phyloP scores from a whole-genome alignment of 2,329 filamentous ascomycete genomes.

The Alternaria hordeiaustralica region DNA sequence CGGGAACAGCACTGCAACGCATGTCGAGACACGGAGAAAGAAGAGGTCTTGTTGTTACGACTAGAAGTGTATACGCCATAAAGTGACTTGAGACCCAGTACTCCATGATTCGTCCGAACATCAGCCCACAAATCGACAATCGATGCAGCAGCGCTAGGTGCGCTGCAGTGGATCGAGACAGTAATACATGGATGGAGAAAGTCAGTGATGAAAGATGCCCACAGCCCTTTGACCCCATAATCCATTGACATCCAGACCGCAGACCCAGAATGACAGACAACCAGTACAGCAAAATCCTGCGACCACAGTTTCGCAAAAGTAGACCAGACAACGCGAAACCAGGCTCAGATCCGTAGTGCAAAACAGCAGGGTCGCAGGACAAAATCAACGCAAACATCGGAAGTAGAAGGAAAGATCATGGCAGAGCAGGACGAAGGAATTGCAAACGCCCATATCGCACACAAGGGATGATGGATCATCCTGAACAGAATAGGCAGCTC shows the following conservation, averaged over 20 bases:
- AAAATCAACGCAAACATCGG: constrained; percentile 1
- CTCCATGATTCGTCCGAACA: neutral
- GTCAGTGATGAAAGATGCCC: constrained; percentile 2
- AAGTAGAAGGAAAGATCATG: constrained; percentile 10
- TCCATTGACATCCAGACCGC: constrained; percentile 12
- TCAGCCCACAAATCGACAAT: neutral
- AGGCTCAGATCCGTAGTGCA: constrained; percentile 1
- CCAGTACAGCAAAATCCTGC: constrained; percentile 25
- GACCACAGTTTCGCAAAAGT: constrained; percentile 17
- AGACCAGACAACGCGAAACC: constrained; percentile 4
- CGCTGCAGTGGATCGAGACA: constrained; percentile 13
- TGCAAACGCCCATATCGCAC: constrained; percentile 13
- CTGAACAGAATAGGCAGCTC: constrained; percentile 12
- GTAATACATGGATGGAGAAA: constrained; percentile 25
- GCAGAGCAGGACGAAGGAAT: neutral
- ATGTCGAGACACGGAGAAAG: neutral
- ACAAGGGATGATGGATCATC: constrained; percentile 2
- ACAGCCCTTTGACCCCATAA: constrained; percentile 5
- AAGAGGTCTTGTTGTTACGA: neutral
- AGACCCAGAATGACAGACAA: constrained; percentile 14
- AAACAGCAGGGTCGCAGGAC: constrained; percentile 3
- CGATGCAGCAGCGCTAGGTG: constrained; percentile 5
- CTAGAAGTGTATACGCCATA: constrained; percentile 7
- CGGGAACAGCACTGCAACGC: neutral
- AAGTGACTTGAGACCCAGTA: neutral